Conservation (phyloP, 1,284 basidiomycete species). For the Cutaneotrichosporon sp. region DNA sequence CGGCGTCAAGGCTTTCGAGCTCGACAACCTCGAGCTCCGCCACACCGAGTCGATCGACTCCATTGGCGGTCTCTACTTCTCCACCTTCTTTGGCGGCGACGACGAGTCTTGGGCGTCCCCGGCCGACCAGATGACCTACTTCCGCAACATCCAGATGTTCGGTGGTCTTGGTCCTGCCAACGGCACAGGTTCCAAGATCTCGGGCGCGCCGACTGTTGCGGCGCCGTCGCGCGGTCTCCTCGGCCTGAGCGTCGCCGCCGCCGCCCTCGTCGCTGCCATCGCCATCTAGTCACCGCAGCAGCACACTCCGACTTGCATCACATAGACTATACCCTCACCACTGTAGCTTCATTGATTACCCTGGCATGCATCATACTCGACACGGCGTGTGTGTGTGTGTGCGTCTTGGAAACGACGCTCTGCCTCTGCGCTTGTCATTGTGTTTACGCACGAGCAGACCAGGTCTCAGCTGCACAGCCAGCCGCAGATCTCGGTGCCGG, state of each 20-base stretch:
- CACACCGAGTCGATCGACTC: slow-evolving; percentile 25
- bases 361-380: no score
- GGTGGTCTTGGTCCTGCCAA: slow-evolving; percentile 32
- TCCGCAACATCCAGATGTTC: slow-evolving; percentile 39
- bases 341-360: no score
- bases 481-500: no score
- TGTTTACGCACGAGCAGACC: no score
- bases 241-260: neutral
- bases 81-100: slow-evolving; percentile 49
- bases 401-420: no score
- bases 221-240: neutral
- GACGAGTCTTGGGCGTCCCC: slow-evolving; percentile 42
- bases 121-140: slow-evolving; percentile 44
- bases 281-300: no score
- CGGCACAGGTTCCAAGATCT: slow-evolving; percentile 1
- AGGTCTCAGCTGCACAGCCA: no score
- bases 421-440: no score
- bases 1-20: slow-evolving; percentile 36
- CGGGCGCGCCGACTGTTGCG: neutral
- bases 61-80: slow-evolving; percentile 45
- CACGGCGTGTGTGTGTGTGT: no score
- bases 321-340: no score
- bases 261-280: neutral
- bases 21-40: slow-evolving; percentile 43
- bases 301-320: no score